phyloP scores from a whole-genome alignment of 78 protist genomes.

The Diacronema lutheri region DNA sequence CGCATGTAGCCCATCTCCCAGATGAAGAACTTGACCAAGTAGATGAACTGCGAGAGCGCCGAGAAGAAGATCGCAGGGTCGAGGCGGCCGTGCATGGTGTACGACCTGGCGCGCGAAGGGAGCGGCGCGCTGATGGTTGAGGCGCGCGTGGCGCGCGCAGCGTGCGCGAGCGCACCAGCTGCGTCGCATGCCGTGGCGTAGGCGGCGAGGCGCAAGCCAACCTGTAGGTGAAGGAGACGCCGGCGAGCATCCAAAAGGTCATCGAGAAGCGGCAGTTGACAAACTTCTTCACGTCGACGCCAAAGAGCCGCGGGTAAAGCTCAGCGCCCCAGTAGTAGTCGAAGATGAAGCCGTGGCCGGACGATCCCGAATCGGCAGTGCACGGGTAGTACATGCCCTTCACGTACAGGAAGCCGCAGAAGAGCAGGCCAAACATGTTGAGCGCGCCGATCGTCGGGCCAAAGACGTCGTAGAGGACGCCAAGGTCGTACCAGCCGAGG shows the following conservation, averaged over 20 bases:
- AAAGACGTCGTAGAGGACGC: neutral
- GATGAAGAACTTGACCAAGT: slow-evolving; percentile 34
- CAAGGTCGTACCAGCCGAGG: neutral
- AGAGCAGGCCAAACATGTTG: neutral
- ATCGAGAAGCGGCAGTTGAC: slow-evolving; percentile 46
- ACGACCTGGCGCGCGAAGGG: neutral
- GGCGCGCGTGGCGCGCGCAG: too few relatives aligned
- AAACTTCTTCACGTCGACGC: slow-evolving; percentile 35
- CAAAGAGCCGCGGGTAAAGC: slow-evolving; percentile 43
- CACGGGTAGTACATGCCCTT: neutral
- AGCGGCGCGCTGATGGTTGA: too few relatives aligned
- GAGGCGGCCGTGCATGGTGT: neutral
- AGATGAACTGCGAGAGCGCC: neutral
- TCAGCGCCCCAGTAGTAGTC: slow-evolving; percentile 51
- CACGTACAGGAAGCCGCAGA: slow-evolving; percentile 11
- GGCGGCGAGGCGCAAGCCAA: too few relatives aligned
- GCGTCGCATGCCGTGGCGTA: too few relatives aligned
- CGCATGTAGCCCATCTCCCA: slow-evolving; percentile 51
- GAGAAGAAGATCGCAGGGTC: neutral
- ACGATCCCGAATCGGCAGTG: neutral
- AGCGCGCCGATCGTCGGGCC: neutral
- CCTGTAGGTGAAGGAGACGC: neutral
- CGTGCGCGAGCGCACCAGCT: too few relatives aligned
- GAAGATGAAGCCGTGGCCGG: slow-evolving; percentile 10
- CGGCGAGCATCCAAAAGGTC: slow-evolving; percentile 27